These are phyloP conservation scores for Colletotrichum eleusines DNA, from an alignment of 2,329 filamentous ascomycete species.

Conservation along the genomic window DNA sequence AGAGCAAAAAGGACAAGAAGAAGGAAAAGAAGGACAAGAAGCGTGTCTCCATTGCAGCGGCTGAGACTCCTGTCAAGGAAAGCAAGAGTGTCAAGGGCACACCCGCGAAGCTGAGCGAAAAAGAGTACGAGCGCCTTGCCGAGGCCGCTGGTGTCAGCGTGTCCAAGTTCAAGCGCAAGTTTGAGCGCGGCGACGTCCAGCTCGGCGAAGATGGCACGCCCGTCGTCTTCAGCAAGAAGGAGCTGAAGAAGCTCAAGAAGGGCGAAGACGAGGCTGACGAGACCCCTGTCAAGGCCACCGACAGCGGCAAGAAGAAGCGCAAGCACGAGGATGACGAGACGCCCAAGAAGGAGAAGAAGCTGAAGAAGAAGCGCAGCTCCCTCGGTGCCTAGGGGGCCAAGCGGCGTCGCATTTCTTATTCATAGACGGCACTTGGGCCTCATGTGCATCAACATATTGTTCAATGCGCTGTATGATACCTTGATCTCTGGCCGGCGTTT, in stretches of 20 bases:
- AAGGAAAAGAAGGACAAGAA: conserved; percentile 56
- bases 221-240: conserved; percentile 79
- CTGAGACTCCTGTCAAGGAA: conserved; percentile 51
- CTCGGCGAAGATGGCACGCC: conserved; percentile 74
- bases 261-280: conserved; percentile 62
- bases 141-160: conserved; percentile 76
- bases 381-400: conserved; percentile 41
- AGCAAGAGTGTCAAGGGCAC: conserved; percentile 43
- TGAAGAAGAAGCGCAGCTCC: conserved; percentile 58
- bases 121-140: conserved; percentile 70
- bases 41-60: conserved; percentile 43
- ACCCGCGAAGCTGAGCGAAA: conserved; percentile 62
- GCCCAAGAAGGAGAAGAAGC: conserved; percentile 72
- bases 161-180: conserved; percentile 83
- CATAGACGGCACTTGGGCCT: conserved; percentile 43
- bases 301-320: conserved; percentile 74
- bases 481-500: conserved; percentile 43
- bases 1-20: conserved; percentile 50
- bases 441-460: conserved; percentile 42
- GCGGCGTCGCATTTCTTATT: conserved; percentile 40
- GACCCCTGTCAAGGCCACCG: conserved; percentile 57
- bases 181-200: conserved; percentile 79
- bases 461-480: conserved; percentile 45
- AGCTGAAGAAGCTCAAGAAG: conserved; percentile 79
- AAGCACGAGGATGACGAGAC: conserved; percentile 77